Evolutionary conservation across 164 flowering plant species (phyloP).

Genomic region (Paratinospora sagittata): DNA sequence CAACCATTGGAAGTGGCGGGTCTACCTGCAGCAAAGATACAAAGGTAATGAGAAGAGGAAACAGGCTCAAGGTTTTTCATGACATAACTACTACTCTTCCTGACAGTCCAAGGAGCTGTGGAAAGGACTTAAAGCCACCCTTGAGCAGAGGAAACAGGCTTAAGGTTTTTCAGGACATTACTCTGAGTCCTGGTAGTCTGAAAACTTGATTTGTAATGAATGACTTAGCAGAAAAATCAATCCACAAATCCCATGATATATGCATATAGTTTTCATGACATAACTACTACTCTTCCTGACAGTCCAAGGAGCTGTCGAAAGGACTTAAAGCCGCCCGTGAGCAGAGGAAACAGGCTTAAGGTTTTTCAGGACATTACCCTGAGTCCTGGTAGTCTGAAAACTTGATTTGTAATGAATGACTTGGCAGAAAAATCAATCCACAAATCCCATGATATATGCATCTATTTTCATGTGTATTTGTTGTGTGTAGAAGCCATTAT

Average conservation of each 20-base stretch:
- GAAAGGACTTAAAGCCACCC: constrained; percentile 10
- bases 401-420: not conserved
- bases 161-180: constrained; percentile 46
- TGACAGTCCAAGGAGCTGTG: constrained; percentile 2
- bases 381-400: constrained; percentile 32
- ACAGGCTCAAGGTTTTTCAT: not conserved
- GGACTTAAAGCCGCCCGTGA: constrained; percentile 9
- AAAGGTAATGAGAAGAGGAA: not conserved
- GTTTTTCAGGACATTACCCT: constrained; percentile 46
- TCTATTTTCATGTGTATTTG: too few relatives aligned
- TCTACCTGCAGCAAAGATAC: not conserved
- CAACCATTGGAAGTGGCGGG: not conserved
- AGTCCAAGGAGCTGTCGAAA: constrained; percentile 4
- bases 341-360: constrained; percentile 43
- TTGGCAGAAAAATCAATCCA: not conserved
- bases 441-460: too few relatives aligned
- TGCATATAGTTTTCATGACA: not conserved
- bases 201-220: constrained; percentile 12
- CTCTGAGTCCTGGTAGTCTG: constrained; percentile 34
- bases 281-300: constrained; percentile 1
- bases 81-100: not conserved
- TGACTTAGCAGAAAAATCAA: not conserved
- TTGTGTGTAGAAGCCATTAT: too few relatives aligned
- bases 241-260: too few relatives aligned
- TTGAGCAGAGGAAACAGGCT: constrained; percentile 38